Percentiles rank a stretch among this genome's conserved stretches.
phyloP scores from a whole-genome alignment of 805 yeast genomes.

The Cyberlindnera samutprakarnensis region DNA sequence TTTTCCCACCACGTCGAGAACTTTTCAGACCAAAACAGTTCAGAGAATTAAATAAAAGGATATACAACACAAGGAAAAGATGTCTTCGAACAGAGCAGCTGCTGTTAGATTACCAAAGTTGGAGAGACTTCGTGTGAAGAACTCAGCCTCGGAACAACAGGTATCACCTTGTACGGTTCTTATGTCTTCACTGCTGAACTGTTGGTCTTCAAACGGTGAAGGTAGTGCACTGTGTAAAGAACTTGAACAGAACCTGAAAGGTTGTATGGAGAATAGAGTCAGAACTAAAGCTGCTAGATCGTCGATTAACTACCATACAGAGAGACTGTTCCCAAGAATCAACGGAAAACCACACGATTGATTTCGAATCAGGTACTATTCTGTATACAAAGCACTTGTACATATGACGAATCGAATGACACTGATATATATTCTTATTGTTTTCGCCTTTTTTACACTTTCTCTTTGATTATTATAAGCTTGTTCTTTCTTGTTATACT shows the following conservation, averaged over 20 bases:
- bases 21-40: no score
- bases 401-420: not conserved
- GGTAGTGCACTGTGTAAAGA: conserved; percentile 60
- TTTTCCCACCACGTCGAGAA: no score
- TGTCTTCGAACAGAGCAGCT: conserved; percentile 28
- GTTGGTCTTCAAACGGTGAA: conserved; percentile 96
- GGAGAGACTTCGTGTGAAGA: conserved; percentile 64
- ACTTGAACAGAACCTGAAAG: conserved; percentile 62
- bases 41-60: no score
- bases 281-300: conserved; percentile 25
- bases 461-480: no score
- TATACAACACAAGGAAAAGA: no score
- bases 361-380: not conserved
- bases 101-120: conserved; percentile 56
- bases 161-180: conserved; percentile 71
- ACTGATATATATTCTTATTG: not conserved
- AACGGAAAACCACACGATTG: conserved; percentile 41
- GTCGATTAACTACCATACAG: conserved; percentile 46
- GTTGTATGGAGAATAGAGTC: conserved; percentile 50
- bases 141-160: conserved; percentile 47
- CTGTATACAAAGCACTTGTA: no score
- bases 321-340: conserved; percentile 40
- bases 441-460: no score
- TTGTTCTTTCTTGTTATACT: not conserved
- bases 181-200: conserved; percentile 79